phyloP scores from a whole-genome alignment of 2,329 filamentous ascomycete species.

The Xylaria sp. region DNA sequence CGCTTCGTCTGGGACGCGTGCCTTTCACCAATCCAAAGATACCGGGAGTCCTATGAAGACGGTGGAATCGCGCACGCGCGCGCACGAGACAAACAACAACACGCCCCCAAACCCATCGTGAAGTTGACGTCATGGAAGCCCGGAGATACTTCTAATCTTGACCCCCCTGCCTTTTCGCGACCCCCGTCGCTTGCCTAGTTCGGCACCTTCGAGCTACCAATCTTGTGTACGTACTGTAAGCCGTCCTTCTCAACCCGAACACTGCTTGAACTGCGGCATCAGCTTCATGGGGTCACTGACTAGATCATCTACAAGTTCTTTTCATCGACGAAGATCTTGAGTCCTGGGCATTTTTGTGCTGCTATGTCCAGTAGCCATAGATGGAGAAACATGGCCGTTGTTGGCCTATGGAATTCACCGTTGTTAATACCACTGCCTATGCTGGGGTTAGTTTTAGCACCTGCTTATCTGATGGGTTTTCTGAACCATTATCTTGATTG shows the following conservation, averaged over 20 bases:
- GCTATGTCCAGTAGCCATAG: not conserved
- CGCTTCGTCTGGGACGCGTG: conserved; percentile 10
- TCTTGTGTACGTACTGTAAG: not conserved
- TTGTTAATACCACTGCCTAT: not conserved
- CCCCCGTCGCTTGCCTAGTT: conserved; percentile 21
- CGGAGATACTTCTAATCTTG: conserved; percentile 31
- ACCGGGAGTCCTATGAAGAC: conserved; percentile 4
- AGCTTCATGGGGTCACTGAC: not conserved
- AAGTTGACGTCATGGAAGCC: conserved; percentile 32
- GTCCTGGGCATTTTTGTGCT: not conserved
- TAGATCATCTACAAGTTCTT: not conserved
- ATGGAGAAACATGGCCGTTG: not conserved
- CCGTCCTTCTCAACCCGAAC: not conserved
- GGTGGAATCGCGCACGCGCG: conserved; percentile 23
- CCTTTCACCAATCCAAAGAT: conserved; percentile 18
- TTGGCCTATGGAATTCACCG: not conserved
- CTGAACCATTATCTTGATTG: conserved; percentile 1
- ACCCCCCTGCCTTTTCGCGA: not conserved
- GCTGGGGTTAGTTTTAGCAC: not conserved
- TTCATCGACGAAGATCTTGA: not conserved
- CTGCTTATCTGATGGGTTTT: not conserved
- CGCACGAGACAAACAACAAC: conserved; percentile 5
- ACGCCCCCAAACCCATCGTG: conserved; percentile 4
- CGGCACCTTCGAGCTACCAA: not conserved
- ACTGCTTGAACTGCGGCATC: not conserved